Evolutionary conservation across 495 filamentous ascomycete species (phyloP).

Genomic region (Xylaria cubensis): DNA sequence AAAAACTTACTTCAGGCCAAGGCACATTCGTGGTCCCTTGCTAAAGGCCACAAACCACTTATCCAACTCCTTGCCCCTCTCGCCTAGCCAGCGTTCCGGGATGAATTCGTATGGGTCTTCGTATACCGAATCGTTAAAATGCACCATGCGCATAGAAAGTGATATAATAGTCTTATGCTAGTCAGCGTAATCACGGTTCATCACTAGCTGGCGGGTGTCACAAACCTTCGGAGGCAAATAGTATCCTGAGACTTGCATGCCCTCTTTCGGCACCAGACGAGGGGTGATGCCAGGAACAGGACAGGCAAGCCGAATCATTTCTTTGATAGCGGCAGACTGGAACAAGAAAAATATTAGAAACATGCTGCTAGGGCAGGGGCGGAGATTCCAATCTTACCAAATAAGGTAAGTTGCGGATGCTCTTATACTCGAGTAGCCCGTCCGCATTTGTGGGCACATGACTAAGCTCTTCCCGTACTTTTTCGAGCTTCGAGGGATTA

Average conservation of each 20-base stretch:
- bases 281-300: slow-evolving; percentile 18
- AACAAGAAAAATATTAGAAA: not conserved
- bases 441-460: not conserved
- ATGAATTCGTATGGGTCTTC: slow-evolving; percentile 6
- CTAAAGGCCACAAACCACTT: slow-evolving; percentile 19
- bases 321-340: slow-evolving; percentile 9
- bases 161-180: slow-evolving; percentile 16
- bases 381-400: not conserved
- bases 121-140: slow-evolving; percentile 8
- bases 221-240: slow-evolving; percentile 4
- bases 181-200: not conserved
- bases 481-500: slow-evolving; percentile 7
- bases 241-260: not conserved
- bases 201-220: not conserved
- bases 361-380: not conserved
- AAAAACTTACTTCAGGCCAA: slow-evolving; percentile 18
- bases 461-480: slow-evolving; percentile 9
- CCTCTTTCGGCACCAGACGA: slow-evolving; percentile 1
- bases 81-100: slow-evolving; percentile 20
- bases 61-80: slow-evolving; percentile 14
- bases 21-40: slow-evolving; percentile 12
- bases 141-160: slow-evolving; percentile 9
- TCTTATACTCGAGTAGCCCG: slow-evolving; percentile 12
- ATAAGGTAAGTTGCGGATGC: slow-evolving; percentile 11
- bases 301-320: slow-evolving; percentile 4